Evolutionary conservation across 2,329 filamentous ascomycete genomes (phyloP).

Genomic region (Aspergillus fumigatus): DNA sequence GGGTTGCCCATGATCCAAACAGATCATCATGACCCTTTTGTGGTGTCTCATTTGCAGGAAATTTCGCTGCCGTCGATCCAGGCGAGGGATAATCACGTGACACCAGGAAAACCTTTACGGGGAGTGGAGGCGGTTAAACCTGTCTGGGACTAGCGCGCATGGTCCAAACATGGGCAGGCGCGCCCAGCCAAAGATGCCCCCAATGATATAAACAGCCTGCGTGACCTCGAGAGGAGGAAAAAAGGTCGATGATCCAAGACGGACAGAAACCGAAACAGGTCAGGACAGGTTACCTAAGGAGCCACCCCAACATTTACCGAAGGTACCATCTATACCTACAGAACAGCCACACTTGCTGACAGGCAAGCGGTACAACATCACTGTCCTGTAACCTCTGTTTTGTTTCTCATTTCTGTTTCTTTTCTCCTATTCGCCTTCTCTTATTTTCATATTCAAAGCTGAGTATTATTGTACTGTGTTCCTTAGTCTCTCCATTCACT

Average conservation of each 20-base stretch:
- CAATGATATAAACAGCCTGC: constrained; percentile 47
- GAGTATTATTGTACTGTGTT: background rate
- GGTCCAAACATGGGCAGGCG: constrained; percentile 39
- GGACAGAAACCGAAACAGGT: background rate
- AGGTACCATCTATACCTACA: background rate
- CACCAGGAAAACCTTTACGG: constrained; percentile 24
- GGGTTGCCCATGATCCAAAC: background rate
- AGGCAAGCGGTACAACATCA: background rate
- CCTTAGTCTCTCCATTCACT: background rate
- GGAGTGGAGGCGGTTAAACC: constrained; percentile 24
- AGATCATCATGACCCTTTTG: background rate
- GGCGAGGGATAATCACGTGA: constrained; percentile 22
- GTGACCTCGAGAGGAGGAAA: constrained; percentile 36
- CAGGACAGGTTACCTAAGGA: background rate
- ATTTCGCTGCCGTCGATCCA: constrained; percentile 10
- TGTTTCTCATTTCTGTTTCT: background rate
- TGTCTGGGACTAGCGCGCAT: constrained; percentile 24
- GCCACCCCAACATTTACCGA: background rate
- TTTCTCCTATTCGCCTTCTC: background rate
- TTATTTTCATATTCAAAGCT: background rate
- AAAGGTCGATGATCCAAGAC: background rate
- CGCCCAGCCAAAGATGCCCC: constrained; percentile 35
- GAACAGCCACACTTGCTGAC: background rate
- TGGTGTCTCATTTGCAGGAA: constrained; percentile 1
- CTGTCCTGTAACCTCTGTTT: background rate